A percentile compares a stretch with the other conserved stretches of the same genome.
Conservation (phyloP, 2,329 filamentous ascomycete species). For the Chaetomium strumarium region DNA sequence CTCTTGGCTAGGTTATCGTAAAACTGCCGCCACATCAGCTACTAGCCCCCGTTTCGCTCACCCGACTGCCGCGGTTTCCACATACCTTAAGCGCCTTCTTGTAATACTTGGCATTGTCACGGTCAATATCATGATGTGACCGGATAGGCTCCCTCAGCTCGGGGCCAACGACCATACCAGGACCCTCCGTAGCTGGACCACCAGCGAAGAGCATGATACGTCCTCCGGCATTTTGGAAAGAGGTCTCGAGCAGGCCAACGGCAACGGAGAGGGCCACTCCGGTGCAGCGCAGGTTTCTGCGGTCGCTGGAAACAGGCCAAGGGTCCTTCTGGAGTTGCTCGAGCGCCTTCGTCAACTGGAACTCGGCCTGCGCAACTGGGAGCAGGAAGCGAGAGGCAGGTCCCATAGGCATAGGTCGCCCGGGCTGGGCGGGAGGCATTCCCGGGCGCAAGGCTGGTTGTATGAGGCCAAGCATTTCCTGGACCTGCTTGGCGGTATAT, state of each 20-base stretch:
- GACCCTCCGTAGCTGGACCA: constrained; percentile 90
- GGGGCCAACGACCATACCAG: constrained; percentile 92
- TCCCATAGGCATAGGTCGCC: constrained; percentile 68
- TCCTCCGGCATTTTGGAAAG: constrained; percentile 90
- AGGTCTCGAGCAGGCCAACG: constrained; percentile 84
- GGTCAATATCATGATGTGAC: constrained; percentile 97
- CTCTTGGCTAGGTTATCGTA: constrained; percentile 93
- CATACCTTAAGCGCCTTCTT: constrained; percentile 93
- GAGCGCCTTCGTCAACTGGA: constrained; percentile 91
- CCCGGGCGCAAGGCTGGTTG: constrained; percentile 68
- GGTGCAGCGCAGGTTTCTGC: constrained; percentile 83
- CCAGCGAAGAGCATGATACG: constrained; percentile 97
- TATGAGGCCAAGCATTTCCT: constrained; percentile 91
- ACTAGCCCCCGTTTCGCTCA: background rate
- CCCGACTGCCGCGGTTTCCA: background rate
- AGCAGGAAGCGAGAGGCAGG: constrained; percentile 86
- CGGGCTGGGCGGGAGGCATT: constrained; percentile 66
- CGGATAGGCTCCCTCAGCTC: constrained; percentile 94
- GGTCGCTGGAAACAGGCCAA: constrained; percentile 93
- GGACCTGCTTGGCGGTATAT: constrained; percentile 96
- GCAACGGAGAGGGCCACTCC: constrained; percentile 96
- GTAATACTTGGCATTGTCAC: constrained; percentile 98
- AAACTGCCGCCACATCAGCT: constrained; percentile 54
- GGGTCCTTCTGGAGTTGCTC: constrained; percentile 95
- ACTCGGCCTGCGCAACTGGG: constrained; percentile 92